Conservation (phyloP, 768 basidiomycete genomes). For the Coprinopsis strossmayeri region DNA sequence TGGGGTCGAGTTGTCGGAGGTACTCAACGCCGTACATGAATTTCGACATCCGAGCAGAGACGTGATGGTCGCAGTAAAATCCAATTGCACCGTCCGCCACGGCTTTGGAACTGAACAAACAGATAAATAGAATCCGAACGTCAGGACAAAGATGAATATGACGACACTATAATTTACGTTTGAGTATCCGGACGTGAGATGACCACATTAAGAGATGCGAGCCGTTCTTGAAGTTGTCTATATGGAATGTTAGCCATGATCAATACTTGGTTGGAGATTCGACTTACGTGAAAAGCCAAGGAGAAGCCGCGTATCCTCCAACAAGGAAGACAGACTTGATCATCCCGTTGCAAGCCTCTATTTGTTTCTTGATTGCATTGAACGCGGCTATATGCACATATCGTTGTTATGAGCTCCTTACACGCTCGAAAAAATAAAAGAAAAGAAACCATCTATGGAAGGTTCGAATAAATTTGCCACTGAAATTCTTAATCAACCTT, state of each 20-base stretch:
- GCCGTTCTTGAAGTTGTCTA: slow-evolving; percentile 64
- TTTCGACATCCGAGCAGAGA: slow-evolving; percentile 73
- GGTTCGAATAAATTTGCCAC: slow-evolving; percentile 76
- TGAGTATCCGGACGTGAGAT: slow-evolving; percentile 76
- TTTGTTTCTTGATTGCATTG: slow-evolving; percentile 61
- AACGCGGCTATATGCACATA: slow-evolving; percentile 54
- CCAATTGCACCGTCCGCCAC: slow-evolving; percentile 81
- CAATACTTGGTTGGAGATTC: background rate
- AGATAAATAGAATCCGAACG: background rate
- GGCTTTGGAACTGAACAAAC: slow-evolving; percentile 64
- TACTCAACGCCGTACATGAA: slow-evolving; percentile 83
- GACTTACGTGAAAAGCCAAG: slow-evolving; percentile 59
- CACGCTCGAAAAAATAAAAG: background rate
- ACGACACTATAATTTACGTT: slow-evolving; percentile 53
- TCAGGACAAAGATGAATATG: no score
- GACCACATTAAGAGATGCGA: slow-evolving; percentile 46
- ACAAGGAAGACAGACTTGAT: slow-evolving; percentile 85
- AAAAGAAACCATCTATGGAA: slow-evolving; percentile 49
- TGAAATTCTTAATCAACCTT: no score
- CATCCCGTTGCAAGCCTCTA: slow-evolving; percentile 50
- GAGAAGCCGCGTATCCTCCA: slow-evolving; percentile 78
- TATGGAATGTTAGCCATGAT: background rate
- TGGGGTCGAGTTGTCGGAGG: slow-evolving; percentile 57
- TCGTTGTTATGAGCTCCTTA: no score
- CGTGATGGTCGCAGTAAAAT: slow-evolving; percentile 81